Conservation (phyloP, 352 stramenopile genomes). For the Globisporangium canariense region DNA sequence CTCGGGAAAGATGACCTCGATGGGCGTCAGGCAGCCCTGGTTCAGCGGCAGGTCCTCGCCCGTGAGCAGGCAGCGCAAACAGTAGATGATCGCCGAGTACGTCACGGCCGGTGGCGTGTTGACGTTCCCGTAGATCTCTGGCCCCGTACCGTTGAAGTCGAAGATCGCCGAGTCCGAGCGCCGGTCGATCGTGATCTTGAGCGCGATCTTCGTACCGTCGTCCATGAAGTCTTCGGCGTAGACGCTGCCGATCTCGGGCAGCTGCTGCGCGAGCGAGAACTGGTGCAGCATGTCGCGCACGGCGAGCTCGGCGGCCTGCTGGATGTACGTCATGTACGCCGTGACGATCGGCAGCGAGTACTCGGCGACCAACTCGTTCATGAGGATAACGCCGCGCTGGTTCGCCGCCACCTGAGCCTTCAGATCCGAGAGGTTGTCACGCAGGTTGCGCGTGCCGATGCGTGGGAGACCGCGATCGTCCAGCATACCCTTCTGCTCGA, state of each 20-base stretch:
- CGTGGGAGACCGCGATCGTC: conserved; percentile 77
- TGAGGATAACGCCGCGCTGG: conserved; percentile 93
- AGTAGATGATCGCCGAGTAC: conserved; percentile 99
- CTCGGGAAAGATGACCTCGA: conserved; percentile 94
- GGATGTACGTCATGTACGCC: conserved; percentile 99
- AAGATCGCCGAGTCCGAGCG: conserved; percentile 90
- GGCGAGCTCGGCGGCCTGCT: conserved; percentile 92
- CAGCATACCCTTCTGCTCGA: conserved; percentile 88
- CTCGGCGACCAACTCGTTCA: conserved; percentile 94
- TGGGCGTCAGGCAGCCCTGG: conserved; percentile 94
- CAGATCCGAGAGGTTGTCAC: conserved; percentile 97
- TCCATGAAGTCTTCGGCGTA: conserved; percentile 98
- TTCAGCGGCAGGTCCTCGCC: conserved; percentile 97
- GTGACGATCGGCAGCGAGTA: conserved; percentile 94
- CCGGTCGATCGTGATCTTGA: conserved; percentile 96
- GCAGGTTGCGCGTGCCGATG: conserved; percentile 94
- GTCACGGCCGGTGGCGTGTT: conserved; percentile 98
- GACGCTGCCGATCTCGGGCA: conserved; percentile 85
- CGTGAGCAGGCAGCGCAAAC: conserved; percentile 93
- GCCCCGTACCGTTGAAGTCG: conserved; percentile 96
- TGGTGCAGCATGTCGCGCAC: conserved; percentile 96
- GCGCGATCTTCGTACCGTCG: conserved; percentile 96
- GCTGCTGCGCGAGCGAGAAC: conserved; percentile 82
- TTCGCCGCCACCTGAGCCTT: conserved; percentile 98
- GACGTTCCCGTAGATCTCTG: conserved; percentile 97